Evolutionary conservation across 192 early-diverging fungal species (phyloP), one percentile per base, ranked within the genome.

Genomic region (Nowakowskiella sp.): DNA sequence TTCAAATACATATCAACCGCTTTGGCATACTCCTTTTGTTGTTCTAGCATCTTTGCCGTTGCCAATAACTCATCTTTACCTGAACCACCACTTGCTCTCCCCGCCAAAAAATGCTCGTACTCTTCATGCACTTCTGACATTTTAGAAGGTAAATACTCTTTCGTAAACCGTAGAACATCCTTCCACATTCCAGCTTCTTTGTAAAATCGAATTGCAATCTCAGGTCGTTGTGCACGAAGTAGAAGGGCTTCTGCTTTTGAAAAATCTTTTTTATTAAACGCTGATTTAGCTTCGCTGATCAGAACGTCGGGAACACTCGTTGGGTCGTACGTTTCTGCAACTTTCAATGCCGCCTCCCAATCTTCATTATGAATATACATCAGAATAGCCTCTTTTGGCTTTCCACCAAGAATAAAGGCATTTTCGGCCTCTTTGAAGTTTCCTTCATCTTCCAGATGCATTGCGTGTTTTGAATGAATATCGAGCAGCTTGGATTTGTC

Each of bases 301-400:
- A 82, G 61, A 10, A 83, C 78, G 30, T 83, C 80, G 1, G 62
- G 50, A 8, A 77, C 71, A 36, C 65, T 71, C 25, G 33, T 51
- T 0, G 78, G 71, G 42, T 83, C 80, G 44, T 82, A 66, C 7
- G 68, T 62, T 51, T 83, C 80, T 1, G 80, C 80, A 7, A 83
- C 78, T 5, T 57, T 16, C n/a, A 80, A 47, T 34, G 80, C 78
- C 30, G 67, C 68, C 8, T 76, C 71, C 80, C 80, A 83, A 55
- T 81, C 67, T 60, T 83, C 80, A 43, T 82, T 79, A 66, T 83
- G 80, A 53, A 83, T 79, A 51, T 82, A 88, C 52, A 84, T 81
- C 6, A 74, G 44, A 23, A 89, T 75, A 1, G 85, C 85, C 39
- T 89, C 85, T 32, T 74, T 72, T 13, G 77, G 80, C 34, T 76